Conservation (phyloP, 352 stramenopile species). For the Phytopythium aichiense region DNA sequence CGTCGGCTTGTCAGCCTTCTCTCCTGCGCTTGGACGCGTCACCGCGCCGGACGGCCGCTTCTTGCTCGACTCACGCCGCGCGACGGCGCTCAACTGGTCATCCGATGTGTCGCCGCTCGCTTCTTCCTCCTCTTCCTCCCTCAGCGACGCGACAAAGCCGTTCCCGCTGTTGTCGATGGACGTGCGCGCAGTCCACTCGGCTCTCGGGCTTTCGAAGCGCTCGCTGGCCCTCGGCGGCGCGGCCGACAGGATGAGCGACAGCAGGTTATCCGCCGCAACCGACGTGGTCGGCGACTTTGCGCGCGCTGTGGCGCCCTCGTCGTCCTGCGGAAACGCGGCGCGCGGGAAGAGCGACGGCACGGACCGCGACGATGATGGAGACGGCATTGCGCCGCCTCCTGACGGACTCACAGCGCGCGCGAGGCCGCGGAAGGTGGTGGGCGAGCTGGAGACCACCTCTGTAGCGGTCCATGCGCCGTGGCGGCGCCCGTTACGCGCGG, state of each 20-base stretch:
- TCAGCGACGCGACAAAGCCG: neutral
- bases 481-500: conserved; percentile 1
- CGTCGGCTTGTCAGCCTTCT: conserved; percentile 1
- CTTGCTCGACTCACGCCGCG: neutral
- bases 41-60: neutral
- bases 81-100: conserved; percentile 5
- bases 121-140: conserved; percentile 1
- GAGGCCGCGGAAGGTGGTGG: neutral
- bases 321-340: conserved; percentile 20
- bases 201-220: neutral
- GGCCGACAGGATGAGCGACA: conserved; percentile 26
- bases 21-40: neutral
- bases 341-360: conserved; percentile 13
- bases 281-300: neutral
- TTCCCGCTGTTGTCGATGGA: neutral
- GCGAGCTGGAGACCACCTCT: neutral
- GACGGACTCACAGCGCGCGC: neutral
- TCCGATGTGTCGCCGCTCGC: conserved; percentile 15
- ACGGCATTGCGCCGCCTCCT: neutral
- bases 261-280: conserved; percentile 20
- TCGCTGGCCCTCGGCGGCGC: neutral
- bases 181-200: neutral
- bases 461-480: neutral
- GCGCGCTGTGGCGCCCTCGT: conserved; percentile 11
- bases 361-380: neutral